Percentiles rank a stretch among this genome's conserved stretches.
Evolutionary conservation across 139 green algal genomes (phyloP).

Genomic region (Coelastrella sp.): DNA sequence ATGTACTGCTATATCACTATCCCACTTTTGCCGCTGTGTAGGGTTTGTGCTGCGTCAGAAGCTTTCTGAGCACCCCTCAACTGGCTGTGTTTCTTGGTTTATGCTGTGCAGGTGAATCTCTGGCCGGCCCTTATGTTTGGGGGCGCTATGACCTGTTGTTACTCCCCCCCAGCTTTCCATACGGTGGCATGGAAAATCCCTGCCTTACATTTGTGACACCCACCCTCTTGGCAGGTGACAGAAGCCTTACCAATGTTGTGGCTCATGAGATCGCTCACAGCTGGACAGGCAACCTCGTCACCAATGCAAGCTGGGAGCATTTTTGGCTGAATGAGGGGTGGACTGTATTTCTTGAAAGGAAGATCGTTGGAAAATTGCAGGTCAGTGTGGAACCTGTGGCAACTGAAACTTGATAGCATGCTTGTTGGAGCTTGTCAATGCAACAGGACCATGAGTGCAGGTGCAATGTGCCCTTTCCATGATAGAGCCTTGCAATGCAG

Average conservation of each 20-base stretch:
- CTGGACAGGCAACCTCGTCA: conserved; percentile 96
- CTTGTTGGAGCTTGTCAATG: background rate
- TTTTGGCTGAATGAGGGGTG: conserved; percentile 73
- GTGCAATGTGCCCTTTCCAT: too few relatives aligned
- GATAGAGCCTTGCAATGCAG: too few relatives aligned
- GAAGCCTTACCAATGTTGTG: conserved; percentile 56
- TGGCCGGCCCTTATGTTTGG: conserved; percentile 94
- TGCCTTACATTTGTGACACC: conserved; percentile 91
- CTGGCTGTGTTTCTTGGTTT: too few relatives aligned
- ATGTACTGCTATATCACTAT: background rate
- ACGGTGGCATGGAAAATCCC: conserved; percentile 91
- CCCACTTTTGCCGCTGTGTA: background rate
- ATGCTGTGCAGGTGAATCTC: conserved; percentile 76
- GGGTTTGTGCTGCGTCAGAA: too few relatives aligned
- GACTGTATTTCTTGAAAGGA: conserved; percentile 89
- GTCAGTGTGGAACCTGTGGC: too few relatives aligned
- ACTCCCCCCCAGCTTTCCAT: conserved; percentile 79
- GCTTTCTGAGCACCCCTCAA: too few relatives aligned
- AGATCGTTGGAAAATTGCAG: conserved; percentile 83
- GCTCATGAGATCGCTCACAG: conserved; percentile 84
- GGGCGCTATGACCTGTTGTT: conserved; percentile 94
- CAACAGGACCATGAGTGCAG: too few relatives aligned
- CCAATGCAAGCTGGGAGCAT: conserved; percentile 85
- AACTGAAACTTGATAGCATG: too few relatives aligned
- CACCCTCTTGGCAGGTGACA: conserved; percentile 93